Evolutionary conservation across 2,329 filamentous ascomycete genomes (phyloP).

Genomic region (Beauveria caledonica): DNA sequence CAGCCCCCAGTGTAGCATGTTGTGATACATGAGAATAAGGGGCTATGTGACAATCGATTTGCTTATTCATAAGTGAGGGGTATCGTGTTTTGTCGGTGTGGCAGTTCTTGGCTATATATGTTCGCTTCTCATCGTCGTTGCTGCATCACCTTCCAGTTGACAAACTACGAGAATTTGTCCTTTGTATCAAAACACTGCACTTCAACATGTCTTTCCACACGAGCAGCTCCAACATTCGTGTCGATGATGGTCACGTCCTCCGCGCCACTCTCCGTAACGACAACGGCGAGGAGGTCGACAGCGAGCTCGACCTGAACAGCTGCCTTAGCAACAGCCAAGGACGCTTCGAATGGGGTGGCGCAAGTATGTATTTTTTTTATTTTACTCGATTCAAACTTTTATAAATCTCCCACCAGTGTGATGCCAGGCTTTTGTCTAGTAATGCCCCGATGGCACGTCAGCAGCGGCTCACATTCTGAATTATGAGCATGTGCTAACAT

Average conservation of each 20-base stretch:
- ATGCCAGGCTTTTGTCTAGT: not conserved
- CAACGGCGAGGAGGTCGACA: conserved; percentile 30
- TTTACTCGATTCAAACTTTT: not conserved
- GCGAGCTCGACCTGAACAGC: conserved; percentile 41
- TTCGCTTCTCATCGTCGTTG: not conserved
- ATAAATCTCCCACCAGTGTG: not conserved
- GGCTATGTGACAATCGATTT: not conserved
- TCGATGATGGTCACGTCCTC: conserved; percentile 44
- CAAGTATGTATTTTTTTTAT: conserved; percentile 14
- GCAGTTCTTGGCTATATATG: not conserved
- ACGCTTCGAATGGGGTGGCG: conserved; percentile 36
- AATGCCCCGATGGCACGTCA: not conserved
- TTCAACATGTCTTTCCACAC: conserved; percentile 34
- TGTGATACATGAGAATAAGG: not conserved
- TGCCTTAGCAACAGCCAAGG: conserved; percentile 45
- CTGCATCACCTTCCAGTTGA: too few species aligned
- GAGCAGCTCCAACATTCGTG: conserved; percentile 35
- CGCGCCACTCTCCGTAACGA: conserved; percentile 24
- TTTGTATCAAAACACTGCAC: not conserved
- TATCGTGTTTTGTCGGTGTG: not conserved
- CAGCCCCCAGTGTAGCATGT: not conserved
- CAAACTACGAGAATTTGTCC: too few species aligned
- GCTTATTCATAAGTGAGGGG: conserved; percentile 1
- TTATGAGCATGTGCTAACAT: not conserved
- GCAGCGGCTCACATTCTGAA: not conserved